Evolutionary conservation across 768 basidiomycete genomes (phyloP), one percentile per base, ranked within the genome.

Genomic region (Suillus tomentosus): DNA sequence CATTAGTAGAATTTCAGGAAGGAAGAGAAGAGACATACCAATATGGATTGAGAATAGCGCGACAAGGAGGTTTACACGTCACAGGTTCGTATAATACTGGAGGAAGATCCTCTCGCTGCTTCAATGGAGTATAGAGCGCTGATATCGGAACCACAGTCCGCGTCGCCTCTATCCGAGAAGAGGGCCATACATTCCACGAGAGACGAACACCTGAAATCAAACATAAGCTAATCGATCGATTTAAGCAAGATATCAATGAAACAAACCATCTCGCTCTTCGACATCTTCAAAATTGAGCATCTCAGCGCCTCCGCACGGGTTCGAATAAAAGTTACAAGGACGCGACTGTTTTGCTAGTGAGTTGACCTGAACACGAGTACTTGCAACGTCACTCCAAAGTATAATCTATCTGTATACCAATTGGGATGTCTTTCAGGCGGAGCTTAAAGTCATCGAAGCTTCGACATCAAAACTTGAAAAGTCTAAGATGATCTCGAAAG

Each of bases 161-260:
- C 43, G 96, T 99, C 15, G 96, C 95, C 79, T 99, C 97, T 76
- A 99, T 96, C 71, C 97, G 89, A 65, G 95, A 96, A 42, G 95
- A 96, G 3, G 96, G 95, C 94, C 95, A 99, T 64, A 96, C 94
- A 77, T 99, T 99, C 97, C 96, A 99, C 55, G 96, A 96, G 68
- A 99, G 84, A 62, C 96, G 87, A 54, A 98, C 89, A 69, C 96
- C 95, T 97, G 66, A n/a, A 37, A 39, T 27, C 42, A 45, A 17
- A 27, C 9, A 9, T 64, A n/a, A 48, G 62, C 55, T 65, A 39
- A 17, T 31, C 22, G 47, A 37, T 15, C 34, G 53, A 39, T 39
- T n/a, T 19, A 57, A 48, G 6, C 43, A 14, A 39, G 36, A 48
- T 53, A 22, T 51, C 50, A 58, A 14, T 0, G 22, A 51, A 5